Base-by-base conservation (phyloP, 1,284 basidiomycete species). In the Ceratobasidium theobromae region DNA sequence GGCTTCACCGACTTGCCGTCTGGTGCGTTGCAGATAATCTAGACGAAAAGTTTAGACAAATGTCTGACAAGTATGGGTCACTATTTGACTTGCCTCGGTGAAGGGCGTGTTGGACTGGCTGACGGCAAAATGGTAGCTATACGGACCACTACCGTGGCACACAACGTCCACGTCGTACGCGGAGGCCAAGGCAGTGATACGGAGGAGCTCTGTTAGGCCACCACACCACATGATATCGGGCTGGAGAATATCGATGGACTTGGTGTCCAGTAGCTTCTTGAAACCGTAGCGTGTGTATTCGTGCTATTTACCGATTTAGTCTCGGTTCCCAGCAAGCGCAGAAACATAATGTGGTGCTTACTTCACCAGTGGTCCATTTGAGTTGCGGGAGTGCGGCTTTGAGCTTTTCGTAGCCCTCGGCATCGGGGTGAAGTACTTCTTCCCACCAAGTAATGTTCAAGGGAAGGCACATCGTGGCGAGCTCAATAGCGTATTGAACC, bases 391-490 rank as follows among this genome's bases (percentile, higher is more conserved):
- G 70, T 5, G 78, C 78, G 58, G 75, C 70, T 72, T 81, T 80
- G 67, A 81, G 77, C 66, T 77, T 70, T 53, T 72, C 71, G 68
- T 80, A 79, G 12, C 80, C 80, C 67, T 81, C 78, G 70, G 79
- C 77, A 67, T 81, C 79, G 8, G 80, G 80, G 70, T 79, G 78
- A 4, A 80, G 75, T 5, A 78, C 77, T 72, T 83, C 81, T 71
- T 83, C 82, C 80, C 80, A 83, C 82, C 81, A 83, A 67, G 79
- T 74, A 69, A 82, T 78, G 33, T 77, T 77, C 38, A 79, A 77
- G 40, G 77, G 75, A 48, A 80, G 76, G 53, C 76, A 78, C 18
- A 75, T 77, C 52, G 75, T 72, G 1, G 80, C 78, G 6, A 83
- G 75, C 70, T 81, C 77, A 51, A 82, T 79, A 9, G 81, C 79